Percentiles rank a stretch among this genome's conserved stretches.
These are phyloP conservation scores for Monosporozyma aerobia DNA, from an alignment of 805 yeast species.

Conservation along the genomic window DNA sequence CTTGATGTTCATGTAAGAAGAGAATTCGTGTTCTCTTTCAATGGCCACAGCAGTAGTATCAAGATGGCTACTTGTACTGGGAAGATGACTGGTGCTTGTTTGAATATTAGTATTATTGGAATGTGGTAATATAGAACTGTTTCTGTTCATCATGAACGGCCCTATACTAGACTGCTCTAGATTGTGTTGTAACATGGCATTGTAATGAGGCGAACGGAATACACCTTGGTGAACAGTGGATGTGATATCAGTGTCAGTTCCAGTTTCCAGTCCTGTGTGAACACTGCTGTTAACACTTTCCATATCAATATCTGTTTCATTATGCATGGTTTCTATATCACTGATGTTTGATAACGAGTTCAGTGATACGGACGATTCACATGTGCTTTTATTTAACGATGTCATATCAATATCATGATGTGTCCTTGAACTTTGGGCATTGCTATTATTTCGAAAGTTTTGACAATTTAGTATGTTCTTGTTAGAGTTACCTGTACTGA, in stretches of 20 bases:
- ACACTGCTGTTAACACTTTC: slow-evolving; percentile 26
- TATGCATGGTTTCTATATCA: slow-evolving; percentile 21
- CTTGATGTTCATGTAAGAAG: slow-evolving; percentile 14
- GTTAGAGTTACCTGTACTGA: background rate
- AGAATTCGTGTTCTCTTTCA: slow-evolving; percentile 10
- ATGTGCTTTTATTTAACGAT: background rate
- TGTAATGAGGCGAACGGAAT: background rate
- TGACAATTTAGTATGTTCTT: background rate
- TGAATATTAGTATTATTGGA: background rate
- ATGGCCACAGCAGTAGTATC: slow-evolving; percentile 4
- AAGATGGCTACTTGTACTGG: background rate
- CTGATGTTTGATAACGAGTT: slow-evolving; percentile 9
- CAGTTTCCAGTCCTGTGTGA: slow-evolving; percentile 11
- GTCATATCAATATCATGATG: background rate
- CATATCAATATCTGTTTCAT: slow-evolving; percentile 11
- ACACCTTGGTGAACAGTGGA: background rate
- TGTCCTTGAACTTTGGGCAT: background rate
- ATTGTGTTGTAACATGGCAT: background rate
- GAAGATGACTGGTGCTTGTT: background rate
- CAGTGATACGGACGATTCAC: slow-evolving; percentile 11
- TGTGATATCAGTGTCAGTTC: background rate
- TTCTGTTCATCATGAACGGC: background rate
- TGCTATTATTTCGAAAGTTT: background rate
- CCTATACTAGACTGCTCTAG: background rate
- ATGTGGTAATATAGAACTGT: background rate